phyloP scores from a whole-genome alignment of 2,329 filamentous ascomycete species.

The Aspergillus unguis region DNA sequence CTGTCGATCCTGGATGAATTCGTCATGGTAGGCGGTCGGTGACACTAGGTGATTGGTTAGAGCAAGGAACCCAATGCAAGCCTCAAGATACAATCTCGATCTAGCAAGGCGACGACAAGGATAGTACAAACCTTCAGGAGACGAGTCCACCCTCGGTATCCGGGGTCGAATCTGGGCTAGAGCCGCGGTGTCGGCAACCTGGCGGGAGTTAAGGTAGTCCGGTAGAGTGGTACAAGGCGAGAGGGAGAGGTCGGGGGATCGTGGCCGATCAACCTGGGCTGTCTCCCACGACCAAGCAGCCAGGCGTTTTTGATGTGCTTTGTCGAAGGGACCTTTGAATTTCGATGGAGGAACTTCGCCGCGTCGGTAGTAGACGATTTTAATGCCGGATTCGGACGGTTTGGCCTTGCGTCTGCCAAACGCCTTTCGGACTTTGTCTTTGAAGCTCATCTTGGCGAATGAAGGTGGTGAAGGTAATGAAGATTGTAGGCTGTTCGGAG shows the following conservation, averaged over 20 bases:
- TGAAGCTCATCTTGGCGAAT: conserved; percentile 34
- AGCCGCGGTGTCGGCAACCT: conserved; percentile 18
- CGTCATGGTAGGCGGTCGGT: conserved; percentile 21
- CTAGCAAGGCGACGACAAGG: background rate
- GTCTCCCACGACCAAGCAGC: conserved; percentile 45
- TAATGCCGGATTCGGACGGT: conserved; percentile 29
- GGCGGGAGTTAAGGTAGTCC: conserved; percentile 22
- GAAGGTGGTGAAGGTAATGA: no score
- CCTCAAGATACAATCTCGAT: background rate
- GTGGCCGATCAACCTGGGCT: conserved; percentile 33
- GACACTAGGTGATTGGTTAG: conserved; percentile 19
- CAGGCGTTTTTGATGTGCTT: conserved; percentile 42
- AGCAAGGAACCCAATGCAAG: background rate
- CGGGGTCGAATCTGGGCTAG: conserved; percentile 16
- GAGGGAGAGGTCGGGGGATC: conserved; percentile 36
- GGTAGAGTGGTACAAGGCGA: conserved; percentile 37
- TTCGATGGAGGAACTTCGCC: conserved; percentile 49
- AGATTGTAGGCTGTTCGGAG: background rate
- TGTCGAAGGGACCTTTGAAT: conserved; percentile 48
- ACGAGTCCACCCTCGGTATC: conserved; percentile 13
- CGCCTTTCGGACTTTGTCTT: conserved; percentile 36
- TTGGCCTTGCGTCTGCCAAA: conserved; percentile 29
- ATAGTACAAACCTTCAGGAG: conserved; percentile 20
- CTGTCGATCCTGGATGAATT: conserved; percentile 25
- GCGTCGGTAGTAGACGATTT: conserved; percentile 49